Percentiles rank a stretch among this genome's conserved stretches.
Evolutionary conservation across 495 filamentous ascomycete genomes (phyloP).

Genomic region (Thermothielavioides terrestris): DNA sequence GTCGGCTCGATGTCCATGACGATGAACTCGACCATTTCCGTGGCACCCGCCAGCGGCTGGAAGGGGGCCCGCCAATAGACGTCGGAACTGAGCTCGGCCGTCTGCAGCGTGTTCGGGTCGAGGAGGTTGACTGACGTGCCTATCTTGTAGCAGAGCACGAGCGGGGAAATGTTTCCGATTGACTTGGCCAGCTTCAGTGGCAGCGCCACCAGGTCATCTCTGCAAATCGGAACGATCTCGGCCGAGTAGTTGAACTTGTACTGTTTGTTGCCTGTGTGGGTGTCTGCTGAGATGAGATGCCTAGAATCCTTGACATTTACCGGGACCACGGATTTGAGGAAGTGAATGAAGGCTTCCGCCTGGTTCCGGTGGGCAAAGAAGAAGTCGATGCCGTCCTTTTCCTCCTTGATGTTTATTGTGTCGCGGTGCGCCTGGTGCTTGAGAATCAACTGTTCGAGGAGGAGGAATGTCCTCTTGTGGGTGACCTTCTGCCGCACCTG

Average conservation of each 20-base stretch:
- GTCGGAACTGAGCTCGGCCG: conserved; percentile 67
- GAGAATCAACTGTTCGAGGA: conserved; percentile 91
- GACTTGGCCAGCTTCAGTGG: conserved; percentile 78
- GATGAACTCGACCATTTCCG: conserved; percentile 83
- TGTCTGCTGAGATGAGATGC: conserved; percentile 87
- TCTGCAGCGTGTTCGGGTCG: conserved; percentile 86
- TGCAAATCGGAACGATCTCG: conserved; percentile 86
- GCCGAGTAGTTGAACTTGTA: conserved; percentile 89
- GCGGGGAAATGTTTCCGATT: conserved; percentile 69
- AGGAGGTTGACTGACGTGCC: conserved; percentile 83
- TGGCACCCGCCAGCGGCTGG: conserved; percentile 68
- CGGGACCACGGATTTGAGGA: conserved; percentile 73
- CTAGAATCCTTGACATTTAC: conserved; percentile 74
- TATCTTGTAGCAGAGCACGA: conserved; percentile 69
- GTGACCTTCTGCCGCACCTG: conserved; percentile 95
- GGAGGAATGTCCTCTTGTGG: conserved; percentile 95
- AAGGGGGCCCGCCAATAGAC: conserved; percentile 89
- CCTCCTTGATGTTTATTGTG: conserved; percentile 93
- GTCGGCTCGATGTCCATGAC: conserved; percentile 87
- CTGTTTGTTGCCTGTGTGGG: conserved; percentile 76
- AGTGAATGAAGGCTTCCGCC: conserved; percentile 87
- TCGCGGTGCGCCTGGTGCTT: conserved; percentile 89
- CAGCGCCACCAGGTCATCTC: conserved; percentile 91
- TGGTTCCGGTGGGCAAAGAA: conserved; percentile 83
- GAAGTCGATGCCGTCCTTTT: conserved; percentile 89